Percentiles rank a stretch among this genome's conserved stretches.
These are phyloP conservation scores for Limnomonas spitsbergensis DNA, from an alignment of 139 green algal genomes.

Conservation along the genomic window DNA sequence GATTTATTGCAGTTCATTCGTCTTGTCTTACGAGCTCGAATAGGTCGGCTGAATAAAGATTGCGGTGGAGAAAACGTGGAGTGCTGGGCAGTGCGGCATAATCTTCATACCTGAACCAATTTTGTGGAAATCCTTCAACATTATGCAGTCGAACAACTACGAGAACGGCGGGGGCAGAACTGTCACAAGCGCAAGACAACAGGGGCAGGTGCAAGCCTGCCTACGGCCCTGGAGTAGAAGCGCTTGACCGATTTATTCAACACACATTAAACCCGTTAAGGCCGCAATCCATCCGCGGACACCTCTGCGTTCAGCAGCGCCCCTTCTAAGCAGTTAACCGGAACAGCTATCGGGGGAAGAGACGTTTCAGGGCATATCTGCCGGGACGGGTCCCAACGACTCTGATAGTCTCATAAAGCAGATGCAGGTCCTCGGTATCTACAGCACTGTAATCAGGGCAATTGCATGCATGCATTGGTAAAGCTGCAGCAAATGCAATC, in stretches of 20 bases:
- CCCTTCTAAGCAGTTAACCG: background rate
- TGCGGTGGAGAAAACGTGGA: no score
- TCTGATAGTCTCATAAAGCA: slow-evolving; percentile 40
- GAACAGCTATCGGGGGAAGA: slow-evolving; percentile 40
- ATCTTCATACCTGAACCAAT: no score
- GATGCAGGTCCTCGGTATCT: slow-evolving; percentile 3
- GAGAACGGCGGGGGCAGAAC: background rate
- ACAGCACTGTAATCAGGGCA: no score
- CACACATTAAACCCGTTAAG: background rate
- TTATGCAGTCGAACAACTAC: background rate
- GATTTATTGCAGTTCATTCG: no score
- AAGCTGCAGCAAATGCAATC: background rate
- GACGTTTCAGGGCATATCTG: slow-evolving; percentile 49
- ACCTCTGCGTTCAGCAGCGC: no score
- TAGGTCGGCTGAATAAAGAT: no score
- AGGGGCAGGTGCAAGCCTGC: background rate
- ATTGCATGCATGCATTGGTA: background rate
- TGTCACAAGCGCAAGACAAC: background rate
- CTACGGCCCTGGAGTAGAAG: background rate
- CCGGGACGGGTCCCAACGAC: slow-evolving; percentile 30
- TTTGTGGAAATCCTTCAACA: no score
- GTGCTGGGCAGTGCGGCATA: no score
- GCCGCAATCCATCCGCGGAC: no score
- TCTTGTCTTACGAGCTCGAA: no score
- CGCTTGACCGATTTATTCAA: background rate